Conservation (phyloP, 2,329 filamentous ascomycete species). For the Fusarium protoensiforme region DNA sequence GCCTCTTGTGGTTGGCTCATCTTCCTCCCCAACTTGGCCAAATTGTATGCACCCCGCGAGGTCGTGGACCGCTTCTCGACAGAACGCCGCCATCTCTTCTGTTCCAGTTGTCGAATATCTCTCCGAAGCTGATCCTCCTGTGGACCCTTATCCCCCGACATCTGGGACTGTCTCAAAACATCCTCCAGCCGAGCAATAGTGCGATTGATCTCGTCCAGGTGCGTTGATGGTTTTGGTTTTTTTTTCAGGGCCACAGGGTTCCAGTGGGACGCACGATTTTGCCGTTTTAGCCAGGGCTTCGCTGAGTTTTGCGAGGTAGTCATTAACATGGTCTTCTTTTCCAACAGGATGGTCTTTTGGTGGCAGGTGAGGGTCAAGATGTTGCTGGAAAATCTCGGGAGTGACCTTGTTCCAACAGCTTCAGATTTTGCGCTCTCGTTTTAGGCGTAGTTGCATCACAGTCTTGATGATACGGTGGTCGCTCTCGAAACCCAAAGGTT, state of each 20-base stretch:
- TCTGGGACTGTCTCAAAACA: neutral
- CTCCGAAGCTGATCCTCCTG: neutral
- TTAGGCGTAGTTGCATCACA: neutral
- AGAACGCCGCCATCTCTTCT: neutral
- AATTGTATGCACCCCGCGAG: neutral
- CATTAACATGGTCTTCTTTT: neutral
- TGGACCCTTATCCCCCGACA: neutral
- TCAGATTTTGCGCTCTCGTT: neutral
- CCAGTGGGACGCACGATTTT: neutral
- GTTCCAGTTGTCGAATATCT: neutral
- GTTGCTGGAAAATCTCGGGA: neutral
- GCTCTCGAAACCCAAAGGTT: neutral
- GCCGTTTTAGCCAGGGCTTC: neutral
- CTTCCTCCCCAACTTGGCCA: neutral
- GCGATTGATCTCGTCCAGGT: neutral
- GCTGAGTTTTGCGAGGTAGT: neutral
- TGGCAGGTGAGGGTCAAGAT: neutral
- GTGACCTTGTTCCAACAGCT: neutral
- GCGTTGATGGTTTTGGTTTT: neutral
- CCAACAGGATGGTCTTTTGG: neutral
- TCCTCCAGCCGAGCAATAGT: neutral
- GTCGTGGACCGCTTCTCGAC: neutral
- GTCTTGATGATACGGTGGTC: conserved; percentile 6
- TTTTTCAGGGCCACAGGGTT: neutral
- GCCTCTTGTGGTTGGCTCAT: neutral